A percentile compares a stretch with the other conserved stretches of the same genome.
Conservation (phyloP, 2,329 filamentous ascomycete species). For the Cercospora sp. region DNA sequence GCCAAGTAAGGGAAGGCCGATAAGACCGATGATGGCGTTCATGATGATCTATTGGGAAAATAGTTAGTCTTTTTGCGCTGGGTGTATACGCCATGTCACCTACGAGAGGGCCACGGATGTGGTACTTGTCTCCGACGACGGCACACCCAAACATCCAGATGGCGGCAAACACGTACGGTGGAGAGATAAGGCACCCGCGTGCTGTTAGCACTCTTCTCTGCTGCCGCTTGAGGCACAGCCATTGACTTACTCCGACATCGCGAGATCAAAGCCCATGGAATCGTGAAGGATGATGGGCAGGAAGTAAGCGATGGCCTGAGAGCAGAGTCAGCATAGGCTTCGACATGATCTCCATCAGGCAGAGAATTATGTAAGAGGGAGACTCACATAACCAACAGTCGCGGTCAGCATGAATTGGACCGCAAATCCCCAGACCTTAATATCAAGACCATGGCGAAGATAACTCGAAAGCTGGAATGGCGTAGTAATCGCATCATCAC, state of each 20-base stretch:
- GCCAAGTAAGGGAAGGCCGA: conserved; percentile 39
- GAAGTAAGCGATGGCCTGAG: conserved; percentile 38
- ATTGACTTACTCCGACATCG: conserved; percentile 27
- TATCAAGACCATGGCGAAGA: conserved; percentile 44
- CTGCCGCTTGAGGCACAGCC: neutral
- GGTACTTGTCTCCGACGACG: conserved; percentile 36
- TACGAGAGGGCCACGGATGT: conserved; percentile 37
- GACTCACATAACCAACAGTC: conserved; percentile 32
- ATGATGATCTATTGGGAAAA: conserved; percentile 29
- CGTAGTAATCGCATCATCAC: conserved; percentile 53
- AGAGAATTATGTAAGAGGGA: neutral
- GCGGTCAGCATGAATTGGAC: conserved; percentile 58
- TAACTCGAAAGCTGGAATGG: conserved; percentile 47
- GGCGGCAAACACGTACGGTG: conserved; percentile 41
- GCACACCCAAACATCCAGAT: conserved; percentile 36
- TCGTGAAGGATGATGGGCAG: conserved; percentile 42
- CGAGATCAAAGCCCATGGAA: conserved; percentile 39
- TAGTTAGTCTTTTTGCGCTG: no score
- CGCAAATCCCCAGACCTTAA: conserved; percentile 58
- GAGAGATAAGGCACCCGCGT: conserved; percentile 34
- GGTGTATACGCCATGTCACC: neutral
- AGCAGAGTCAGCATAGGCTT: neutral
- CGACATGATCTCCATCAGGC: neutral
- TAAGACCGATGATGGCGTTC: conserved; percentile 37
- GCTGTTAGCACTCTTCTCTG: neutral